These are phyloP conservation scores for Ascochyta fabae DNA, from an alignment of 2,329 filamentous ascomycete genomes.

Conservation along the genomic window DNA sequence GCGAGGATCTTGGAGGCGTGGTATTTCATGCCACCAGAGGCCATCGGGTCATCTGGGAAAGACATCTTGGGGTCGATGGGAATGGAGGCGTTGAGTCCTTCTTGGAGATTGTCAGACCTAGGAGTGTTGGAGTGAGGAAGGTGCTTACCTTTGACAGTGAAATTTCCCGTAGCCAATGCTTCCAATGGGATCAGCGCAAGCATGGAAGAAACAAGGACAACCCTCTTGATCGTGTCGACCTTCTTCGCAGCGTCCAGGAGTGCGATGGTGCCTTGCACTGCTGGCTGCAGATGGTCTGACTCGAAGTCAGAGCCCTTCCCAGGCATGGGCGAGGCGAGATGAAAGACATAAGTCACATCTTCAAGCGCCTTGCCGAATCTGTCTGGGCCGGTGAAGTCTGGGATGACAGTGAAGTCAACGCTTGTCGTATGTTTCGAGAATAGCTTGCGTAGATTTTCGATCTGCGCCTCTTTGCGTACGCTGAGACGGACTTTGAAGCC, in stretches of 20 bases:
- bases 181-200: slow-evolving; percentile 24
- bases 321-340: slow-evolving; percentile 40
- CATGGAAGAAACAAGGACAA: slow-evolving; percentile 36
- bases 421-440: slow-evolving; percentile 15
- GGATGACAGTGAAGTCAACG: slow-evolving; percentile 23
- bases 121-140: background rate
- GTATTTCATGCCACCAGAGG: slow-evolving; percentile 21
- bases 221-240: slow-evolving; percentile 29
- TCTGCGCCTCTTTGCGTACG: slow-evolving; percentile 27
- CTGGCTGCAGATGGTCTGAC: slow-evolving; percentile 32
- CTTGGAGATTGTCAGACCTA: background rate
- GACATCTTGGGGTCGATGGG: slow-evolving; percentile 15
- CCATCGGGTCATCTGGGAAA: slow-evolving; percentile 11
- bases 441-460: slow-evolving; percentile 9
- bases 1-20: slow-evolving; percentile 35
- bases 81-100: slow-evolving; percentile 13
- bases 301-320: slow-evolving; percentile 22
- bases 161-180: background rate
- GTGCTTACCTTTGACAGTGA: slow-evolving; percentile 8
- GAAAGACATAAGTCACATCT: slow-evolving; percentile 35
- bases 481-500: slow-evolving; percentile 39
- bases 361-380: slow-evolving; percentile 25
- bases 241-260: slow-evolving; percentile 32
- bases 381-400: slow-evolving; percentile 19
- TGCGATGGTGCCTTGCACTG: slow-evolving; percentile 31